Evolutionary conservation across 805 yeast species (phyloP).

Genomic region (Priceomyces fermenticarens): DNA sequence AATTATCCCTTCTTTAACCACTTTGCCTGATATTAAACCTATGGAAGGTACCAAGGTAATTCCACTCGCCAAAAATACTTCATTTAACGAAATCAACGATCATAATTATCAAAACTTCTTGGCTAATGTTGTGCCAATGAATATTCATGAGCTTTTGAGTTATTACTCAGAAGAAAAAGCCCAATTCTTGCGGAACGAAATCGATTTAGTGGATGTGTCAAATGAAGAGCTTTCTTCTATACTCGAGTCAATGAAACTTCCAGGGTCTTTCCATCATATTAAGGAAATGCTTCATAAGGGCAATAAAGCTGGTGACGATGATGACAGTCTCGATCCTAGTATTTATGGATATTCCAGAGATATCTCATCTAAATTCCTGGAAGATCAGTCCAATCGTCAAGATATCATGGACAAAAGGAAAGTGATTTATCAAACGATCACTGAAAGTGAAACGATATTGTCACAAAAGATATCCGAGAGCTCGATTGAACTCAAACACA

Average conservation of each 20-base stretch:
- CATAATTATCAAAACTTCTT: conserved; percentile 53
- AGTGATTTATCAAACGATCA: conserved; percentile 33
- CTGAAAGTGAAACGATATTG: conserved; percentile 27
- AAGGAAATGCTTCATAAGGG: conserved; percentile 33
- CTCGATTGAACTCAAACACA: conserved; percentile 42
- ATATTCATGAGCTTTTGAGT: conserved; percentile 83
- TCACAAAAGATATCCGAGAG: conserved; percentile 4
- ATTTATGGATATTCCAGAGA: conserved; percentile 17
- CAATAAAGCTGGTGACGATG: conserved; percentile 1
- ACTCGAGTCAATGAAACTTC: conserved; percentile 76
- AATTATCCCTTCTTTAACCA: conserved; percentile 56
- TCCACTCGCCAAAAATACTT: conserved; percentile 45
- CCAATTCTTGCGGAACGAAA: conserved; percentile 64
- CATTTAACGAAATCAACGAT: conserved; percentile 41
- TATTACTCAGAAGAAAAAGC: conserved; percentile 90
- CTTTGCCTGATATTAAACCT: conserved; percentile 64
- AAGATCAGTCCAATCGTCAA: conserved; percentile 33
- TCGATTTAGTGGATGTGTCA: conserved; percentile 73
- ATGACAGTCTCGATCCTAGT: conserved; percentile 30
- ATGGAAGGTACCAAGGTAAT: conserved; percentile 67
- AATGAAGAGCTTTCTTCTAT: conserved; percentile 77
- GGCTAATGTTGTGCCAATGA: conserved; percentile 77
- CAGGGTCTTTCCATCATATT: conserved; percentile 57
- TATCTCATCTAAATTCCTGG: conserved; percentile 21
- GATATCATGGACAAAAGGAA: conserved; percentile 29